phyloP scores from a whole-genome alignment of 331 rosid species.

The Rosa hybrid region DNA sequence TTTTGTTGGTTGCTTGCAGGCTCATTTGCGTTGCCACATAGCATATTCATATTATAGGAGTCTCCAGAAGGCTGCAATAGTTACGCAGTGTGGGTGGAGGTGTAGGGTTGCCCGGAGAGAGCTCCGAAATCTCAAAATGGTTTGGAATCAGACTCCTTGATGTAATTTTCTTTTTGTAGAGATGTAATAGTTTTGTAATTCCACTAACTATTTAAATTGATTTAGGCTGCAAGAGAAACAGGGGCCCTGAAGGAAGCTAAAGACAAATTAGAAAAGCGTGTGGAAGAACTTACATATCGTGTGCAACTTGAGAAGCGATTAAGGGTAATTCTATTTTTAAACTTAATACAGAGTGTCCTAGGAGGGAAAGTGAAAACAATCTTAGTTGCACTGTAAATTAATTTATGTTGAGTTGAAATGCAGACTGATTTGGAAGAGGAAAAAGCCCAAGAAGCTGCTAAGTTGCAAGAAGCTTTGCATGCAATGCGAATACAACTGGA shows the following conservation, averaged over 20 bases:
- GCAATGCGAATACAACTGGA: conserved; percentile 82
- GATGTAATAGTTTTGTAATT: conserved; percentile 16
- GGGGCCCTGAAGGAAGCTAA: conserved; percentile 99
- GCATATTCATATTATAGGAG: conserved; percentile 76
- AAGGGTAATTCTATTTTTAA: conserved; percentile 56
- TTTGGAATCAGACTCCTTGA: conserved; percentile 27
- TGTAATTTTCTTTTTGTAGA: conserved; percentile 29
- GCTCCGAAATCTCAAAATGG: conserved; percentile 97
- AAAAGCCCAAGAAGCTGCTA: conserved; percentile 76
- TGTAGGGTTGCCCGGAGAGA: conserved; percentile 89
- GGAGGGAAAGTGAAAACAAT: conserved; percentile 1
- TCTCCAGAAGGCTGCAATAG: conserved; percentile 80
- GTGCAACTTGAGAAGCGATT: conserved; percentile 96
- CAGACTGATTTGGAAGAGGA: conserved; percentile 98
- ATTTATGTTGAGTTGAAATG: conserved; percentile 30
- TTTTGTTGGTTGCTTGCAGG: conserved; percentile 53
- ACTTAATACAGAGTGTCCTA: conserved; percentile 15
- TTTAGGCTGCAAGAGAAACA: conserved; percentile 97
- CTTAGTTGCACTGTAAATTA: conserved; percentile 18
- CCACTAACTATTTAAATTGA: conserved; percentile 21
- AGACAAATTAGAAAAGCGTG: conserved; percentile 98
- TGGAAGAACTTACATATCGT: conserved; percentile 99
- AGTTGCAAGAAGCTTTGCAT: conserved; percentile 77
- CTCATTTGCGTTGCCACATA: conserved; percentile 67
- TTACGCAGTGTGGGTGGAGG: conserved; percentile 98